Conservation (phyloP, 2,329 filamentous ascomycete species). For the Didymella sp. region DNA sequence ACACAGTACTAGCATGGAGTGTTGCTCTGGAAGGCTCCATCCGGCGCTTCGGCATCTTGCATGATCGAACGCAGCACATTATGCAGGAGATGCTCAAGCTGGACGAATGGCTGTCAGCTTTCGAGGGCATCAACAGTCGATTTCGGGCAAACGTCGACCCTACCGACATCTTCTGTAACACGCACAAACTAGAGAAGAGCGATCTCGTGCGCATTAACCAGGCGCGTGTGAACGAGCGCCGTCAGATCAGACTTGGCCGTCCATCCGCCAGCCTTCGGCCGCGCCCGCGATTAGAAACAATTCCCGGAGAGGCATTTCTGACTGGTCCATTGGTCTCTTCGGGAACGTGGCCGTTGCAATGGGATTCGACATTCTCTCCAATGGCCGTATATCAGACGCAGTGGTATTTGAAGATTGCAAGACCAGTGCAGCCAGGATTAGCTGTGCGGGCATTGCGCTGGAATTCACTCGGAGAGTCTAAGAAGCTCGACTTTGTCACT, state of each 20-base stretch:
- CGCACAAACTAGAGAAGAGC: constrained; percentile 33
- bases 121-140: constrained; percentile 25
- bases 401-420: constrained; percentile 24
- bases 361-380: constrained; percentile 36
- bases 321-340: constrained; percentile 30
- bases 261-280: constrained; percentile 2
- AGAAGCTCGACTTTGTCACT: constrained; percentile 37
- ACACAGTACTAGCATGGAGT: constrained; percentile 40
- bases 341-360: constrained; percentile 36
- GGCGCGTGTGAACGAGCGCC: constrained; percentile 12
- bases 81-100: constrained; percentile 32
- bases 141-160: constrained; percentile 32
- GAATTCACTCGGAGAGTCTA: constrained; percentile 30
- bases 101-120: constrained; percentile 28
- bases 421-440: constrained; percentile 1
- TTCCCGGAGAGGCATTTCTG: constrained; percentile 31
- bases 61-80: constrained; percentile 25
- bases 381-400: constrained; percentile 28
- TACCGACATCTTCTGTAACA: constrained; percentile 33
- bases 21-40: constrained; percentile 37
- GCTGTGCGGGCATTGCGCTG: constrained; percentile 22
- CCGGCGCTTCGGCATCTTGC: constrained; percentile 24
- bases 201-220: constrained; percentile 26
- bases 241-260: not conserved
- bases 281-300: constrained; percentile 20